Conservation (phyloP, 164 flowering plant species). For the Warburgia ugandensis region DNA sequence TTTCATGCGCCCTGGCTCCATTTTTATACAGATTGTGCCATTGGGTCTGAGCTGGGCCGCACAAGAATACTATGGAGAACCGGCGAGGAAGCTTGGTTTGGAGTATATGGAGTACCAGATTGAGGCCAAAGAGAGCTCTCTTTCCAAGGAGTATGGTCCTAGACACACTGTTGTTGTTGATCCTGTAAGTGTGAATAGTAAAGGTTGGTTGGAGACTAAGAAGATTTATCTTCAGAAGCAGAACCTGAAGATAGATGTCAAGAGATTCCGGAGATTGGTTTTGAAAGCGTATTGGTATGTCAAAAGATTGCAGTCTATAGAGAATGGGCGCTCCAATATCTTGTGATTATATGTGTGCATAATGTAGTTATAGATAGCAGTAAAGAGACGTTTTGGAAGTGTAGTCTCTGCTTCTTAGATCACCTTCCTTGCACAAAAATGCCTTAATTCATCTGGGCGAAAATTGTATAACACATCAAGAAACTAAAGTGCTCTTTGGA, state of each 20-base stretch:
- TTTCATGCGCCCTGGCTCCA: constrained; percentile 14
- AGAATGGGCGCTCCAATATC: too few relatives aligned
- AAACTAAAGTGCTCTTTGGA: too few relatives aligned
- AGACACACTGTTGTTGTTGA: constrained; percentile 2
- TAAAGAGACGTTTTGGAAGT: too few relatives aligned
- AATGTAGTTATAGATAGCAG: too few relatives aligned
- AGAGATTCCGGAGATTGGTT: constrained; percentile 6
- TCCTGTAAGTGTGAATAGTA: constrained; percentile 2
- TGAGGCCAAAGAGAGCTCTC: constrained; percentile 9
- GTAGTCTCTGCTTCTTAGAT: too few relatives aligned
- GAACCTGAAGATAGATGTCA: constrained; percentile 4
- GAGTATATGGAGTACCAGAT: constrained; percentile 8
- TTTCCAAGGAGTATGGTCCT: neutral
- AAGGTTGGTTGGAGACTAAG: constrained; percentile 12
- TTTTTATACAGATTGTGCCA: constrained; percentile 17
- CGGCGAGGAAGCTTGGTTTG: constrained; percentile 11
- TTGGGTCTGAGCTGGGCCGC: constrained; percentile 14
- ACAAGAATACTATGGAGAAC: constrained; percentile 8
- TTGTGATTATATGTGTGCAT: too few relatives aligned
- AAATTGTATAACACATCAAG: too few relatives aligned
- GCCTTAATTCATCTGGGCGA: too few relatives aligned
- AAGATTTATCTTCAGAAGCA: constrained; percentile 12
- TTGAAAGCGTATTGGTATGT: constrained; percentile 8
- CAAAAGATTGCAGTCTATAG: too few relatives aligned
- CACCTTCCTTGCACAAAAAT: too few relatives aligned